These are phyloP conservation scores for Blastomyces emzantsi DNA, from an alignment of 2,329 filamentous ascomycete species.

Conservation along the genomic window DNA sequence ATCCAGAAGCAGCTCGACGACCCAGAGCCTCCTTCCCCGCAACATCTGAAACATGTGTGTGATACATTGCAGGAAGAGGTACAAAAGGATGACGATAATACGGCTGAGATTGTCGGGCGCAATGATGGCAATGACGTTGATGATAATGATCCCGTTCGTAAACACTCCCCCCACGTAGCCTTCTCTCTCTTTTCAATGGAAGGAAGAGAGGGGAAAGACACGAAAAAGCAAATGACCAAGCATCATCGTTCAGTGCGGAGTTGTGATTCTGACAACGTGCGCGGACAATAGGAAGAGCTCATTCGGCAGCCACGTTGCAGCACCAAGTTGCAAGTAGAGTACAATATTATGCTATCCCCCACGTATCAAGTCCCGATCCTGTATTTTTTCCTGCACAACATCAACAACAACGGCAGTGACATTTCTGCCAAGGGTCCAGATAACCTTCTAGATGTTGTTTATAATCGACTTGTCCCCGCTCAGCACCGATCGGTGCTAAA, in stretches of 20 bases:
- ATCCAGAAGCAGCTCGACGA: conserved; percentile 5
- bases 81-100: not conserved
- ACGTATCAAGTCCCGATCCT: conserved; percentile 67
- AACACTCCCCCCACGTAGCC: conserved; percentile 5
- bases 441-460: conserved; percentile 56
- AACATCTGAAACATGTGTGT: not conserved
- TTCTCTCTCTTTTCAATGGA: not conserved
- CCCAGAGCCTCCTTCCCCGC: not conserved
- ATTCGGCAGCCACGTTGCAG: conserved; percentile 25
- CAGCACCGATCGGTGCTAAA: conserved; percentile 55
- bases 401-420: conserved; percentile 29
- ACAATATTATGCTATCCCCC: conserved; percentile 66
- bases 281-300: conserved; percentile 34
- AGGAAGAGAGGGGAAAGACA: not conserved
- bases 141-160: conserved; percentile 11
- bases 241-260: conserved; percentile 14
- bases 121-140: not conserved
- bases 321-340: conserved; percentile 48
- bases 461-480: conserved; percentile 59
- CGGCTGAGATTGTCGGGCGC: conserved; percentile 2
- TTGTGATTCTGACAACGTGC: conserved; percentile 25
- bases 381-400: conserved; percentile 60
- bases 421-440: conserved; percentile 42
- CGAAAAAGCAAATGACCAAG: not conserved
- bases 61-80: not conserved